phyloP scores from a whole-genome alignment of 2,329 filamentous ascomycete species.

The Beauveria sp. region DNA sequence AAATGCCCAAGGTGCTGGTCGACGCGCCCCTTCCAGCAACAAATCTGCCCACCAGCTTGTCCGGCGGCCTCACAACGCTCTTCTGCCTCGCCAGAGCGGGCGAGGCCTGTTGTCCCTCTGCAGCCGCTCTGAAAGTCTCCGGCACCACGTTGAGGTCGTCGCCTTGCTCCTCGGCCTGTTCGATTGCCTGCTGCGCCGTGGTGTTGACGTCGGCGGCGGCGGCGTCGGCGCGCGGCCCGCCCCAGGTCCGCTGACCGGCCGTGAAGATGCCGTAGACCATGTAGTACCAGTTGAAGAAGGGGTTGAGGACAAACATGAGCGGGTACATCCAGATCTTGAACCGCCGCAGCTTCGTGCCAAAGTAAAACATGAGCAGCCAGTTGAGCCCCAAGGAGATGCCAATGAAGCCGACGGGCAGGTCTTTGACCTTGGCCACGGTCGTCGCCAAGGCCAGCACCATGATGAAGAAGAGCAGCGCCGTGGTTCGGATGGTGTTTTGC shows the following conservation, averaged over 20 bases:
- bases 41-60: too few relatives aligned
- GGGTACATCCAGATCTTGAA: constrained; percentile 96
- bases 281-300: constrained; percentile 97
- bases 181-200: constrained; percentile 73
- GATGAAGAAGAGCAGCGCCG: constrained; percentile 88
- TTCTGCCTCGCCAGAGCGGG: too few relatives aligned
- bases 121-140: constrained; percentile 58
- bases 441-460: constrained; percentile 81
- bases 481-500: constrained; percentile 94
- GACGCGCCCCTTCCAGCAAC: too few relatives aligned
- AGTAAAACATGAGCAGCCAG: constrained; percentile 94
- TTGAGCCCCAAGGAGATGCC: constrained; percentile 87
- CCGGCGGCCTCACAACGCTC: too few relatives aligned
- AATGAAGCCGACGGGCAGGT: constrained; percentile 89
- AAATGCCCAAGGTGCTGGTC: too few relatives aligned
- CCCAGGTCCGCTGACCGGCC: constrained; percentile 90
- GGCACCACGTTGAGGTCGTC: constrained; percentile 88
- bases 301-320: constrained; percentile 89
- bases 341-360: constrained; percentile 75
- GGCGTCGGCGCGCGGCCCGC: constrained; percentile 84
- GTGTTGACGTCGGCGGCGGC: constrained; percentile 68
- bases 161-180: constrained; percentile 67
- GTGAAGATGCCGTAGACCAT: constrained; percentile 97
- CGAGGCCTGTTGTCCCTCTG: too few relatives aligned
- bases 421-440: constrained; percentile 67